A percentile compares a stretch with the other conserved stretches of the same genome.
phyloP scores from a whole-genome alignment of 768 basidiomycete species.

The Inosperma sp. region DNA sequence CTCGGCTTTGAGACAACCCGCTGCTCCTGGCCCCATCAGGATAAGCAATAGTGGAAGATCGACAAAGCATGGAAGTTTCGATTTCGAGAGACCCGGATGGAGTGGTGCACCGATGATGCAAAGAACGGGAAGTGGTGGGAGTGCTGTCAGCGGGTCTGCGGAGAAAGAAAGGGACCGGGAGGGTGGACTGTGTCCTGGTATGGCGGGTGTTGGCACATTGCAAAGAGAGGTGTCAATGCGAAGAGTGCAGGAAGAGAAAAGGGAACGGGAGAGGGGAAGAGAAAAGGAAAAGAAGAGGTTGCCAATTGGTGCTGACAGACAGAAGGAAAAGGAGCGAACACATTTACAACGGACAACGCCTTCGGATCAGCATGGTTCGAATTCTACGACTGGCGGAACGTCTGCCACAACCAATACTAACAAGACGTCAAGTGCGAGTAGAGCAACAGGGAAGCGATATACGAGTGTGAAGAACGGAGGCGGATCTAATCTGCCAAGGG shows the following conservation, averaged over 20 bases:
- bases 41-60: conserved; percentile 34
- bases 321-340: conserved; percentile 16
- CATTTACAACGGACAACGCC: conserved; percentile 12
- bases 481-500: conserved; percentile 29
- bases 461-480: conserved; percentile 21
- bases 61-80: conserved; percentile 68
- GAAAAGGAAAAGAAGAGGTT: conserved; percentile 27
- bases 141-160: conserved; percentile 17
- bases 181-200: conserved; percentile 36
- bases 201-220: conserved; percentile 43
- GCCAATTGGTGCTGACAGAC: conserved; percentile 13
- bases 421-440: conserved; percentile 56
- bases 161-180: conserved; percentile 28
- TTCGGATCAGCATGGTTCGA: conserved; percentile 11
- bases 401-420: conserved; percentile 18
- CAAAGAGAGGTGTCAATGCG: conserved; percentile 40
- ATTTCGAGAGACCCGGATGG: conserved; percentile 66
- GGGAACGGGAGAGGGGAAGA: conserved; percentile 22
- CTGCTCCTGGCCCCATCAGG: conserved; percentile 16
- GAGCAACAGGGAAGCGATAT: conserved; percentile 33
- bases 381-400: conserved; percentile 15
- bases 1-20: conserved; percentile 5
- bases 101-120: conserved; percentile 35
- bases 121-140: conserved; percentile 42
- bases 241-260: conserved; percentile 35